Base-by-base conservation (phyloP, 768 basidiomycete species). In the Exsudoporus frostii region DNA sequence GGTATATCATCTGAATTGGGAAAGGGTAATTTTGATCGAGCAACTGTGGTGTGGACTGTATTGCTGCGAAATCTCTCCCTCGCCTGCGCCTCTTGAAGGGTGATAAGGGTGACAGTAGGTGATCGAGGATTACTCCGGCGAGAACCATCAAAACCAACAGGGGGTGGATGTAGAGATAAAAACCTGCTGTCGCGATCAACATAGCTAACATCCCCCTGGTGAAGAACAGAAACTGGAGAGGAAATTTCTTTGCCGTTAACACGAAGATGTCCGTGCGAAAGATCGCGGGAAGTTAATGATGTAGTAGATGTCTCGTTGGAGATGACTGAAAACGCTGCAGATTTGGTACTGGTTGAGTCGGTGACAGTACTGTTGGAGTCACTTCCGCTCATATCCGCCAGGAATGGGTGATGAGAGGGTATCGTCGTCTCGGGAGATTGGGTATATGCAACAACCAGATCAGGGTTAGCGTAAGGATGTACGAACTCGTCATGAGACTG, bases 401-500 rank as follows among this genome's bases (percentile, higher is more conserved):
- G 65, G 49, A 60, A 53, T 45, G 72, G 50, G 13, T 67, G 66
- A 30, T 63, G 57, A 37, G 70, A 63, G 34, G 70, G 65, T 51
- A 54, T 44, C n/a, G 59, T 60, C 43, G 59, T 60, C 43, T 65
- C 56, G 25, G 64, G 60, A 50, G 61, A 59, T 44, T 73, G 72
- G 41, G 73, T 60, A 50, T 74, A 65, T 45, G 72, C 67, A 34
- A 71, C 44, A 30, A 79, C 79, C 41, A 88, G 72, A 56, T 90
- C 85, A 8, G 89, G 88, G 60, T 91, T 90, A 48, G 90, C 90
- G 65, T 90, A 92, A 25, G 90, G 90, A 71, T 92, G 90, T 36
- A 79, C 63, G 51, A 73, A 76, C 17, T 72, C 69, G 19, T 65
- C 59, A 7, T 51, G 65, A 48, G 68, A 60, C 34, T 56, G 53